Base-by-base conservation (phyloP, 2,329 filamentous ascomycete species). In the Fusarium chaquense region DNA sequence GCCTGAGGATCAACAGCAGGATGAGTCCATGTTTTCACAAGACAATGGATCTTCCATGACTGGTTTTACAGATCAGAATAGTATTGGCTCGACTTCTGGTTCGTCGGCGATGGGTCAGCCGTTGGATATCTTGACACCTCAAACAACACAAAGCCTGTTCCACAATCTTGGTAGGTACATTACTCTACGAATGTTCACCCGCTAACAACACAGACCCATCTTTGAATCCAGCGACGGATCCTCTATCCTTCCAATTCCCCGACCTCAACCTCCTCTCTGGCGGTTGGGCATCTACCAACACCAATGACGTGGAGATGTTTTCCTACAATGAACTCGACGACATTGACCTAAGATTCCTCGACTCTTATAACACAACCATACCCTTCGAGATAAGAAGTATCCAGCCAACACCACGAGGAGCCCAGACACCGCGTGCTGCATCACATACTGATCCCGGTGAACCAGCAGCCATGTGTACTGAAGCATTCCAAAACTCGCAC, bases 321-420 rank as follows among this genome's bases (percentile, higher is more conserved):
- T 50, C 70, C 12, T 69, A 67, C 15, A 74, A 75, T 26, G 75
- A 77, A 12, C 68, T 79, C 1, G 76, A 77, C 26, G 74, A 77
- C 16, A 65, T 78, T 7, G 77, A 79, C 52, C 66, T 79, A 2
- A 67, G 69, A 13, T 79, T 79, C 32, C 70, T 79, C 7, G 76
- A 78, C 18, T 67, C 71, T 1, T 79, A 79, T 50, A 78, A 78
- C 40, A 63, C 61, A 1, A 75, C 59, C 10, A 72, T 76, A 5
- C 77, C 77, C 0, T 79, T 79, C 12, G 76, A 78, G 33, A 35
- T 71, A 4, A 45, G 52, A 11, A 60, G 36, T n/a, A 58, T 59
- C 10, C 68, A 71, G 3, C 44, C 67, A 2, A 65, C 62, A 0
- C 54, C 59, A 1, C 30, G 58, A 59, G 74, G 43, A 15, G 67